Percentiles rank a stretch among this genome's conserved stretches.
Conservation (phyloP, 441 rosid species). For the Bocquillonia castaneifolia region DNA sequence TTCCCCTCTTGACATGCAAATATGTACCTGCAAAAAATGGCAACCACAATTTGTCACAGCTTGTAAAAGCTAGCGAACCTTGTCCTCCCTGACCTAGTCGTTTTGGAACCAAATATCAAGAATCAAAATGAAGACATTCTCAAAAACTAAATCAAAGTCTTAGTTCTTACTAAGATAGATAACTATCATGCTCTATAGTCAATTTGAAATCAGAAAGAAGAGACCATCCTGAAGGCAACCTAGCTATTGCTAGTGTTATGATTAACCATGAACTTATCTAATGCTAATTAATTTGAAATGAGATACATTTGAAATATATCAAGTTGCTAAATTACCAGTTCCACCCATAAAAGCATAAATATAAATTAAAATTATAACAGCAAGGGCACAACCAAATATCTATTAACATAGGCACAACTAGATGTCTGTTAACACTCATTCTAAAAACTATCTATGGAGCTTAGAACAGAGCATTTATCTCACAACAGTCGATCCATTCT, state of each 20-base stretch:
- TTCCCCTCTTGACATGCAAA: conserved; percentile 97
- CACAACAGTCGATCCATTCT: background rate
- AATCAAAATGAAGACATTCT: background rate
- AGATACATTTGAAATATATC: background rate
- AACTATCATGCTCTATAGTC: conserved; percentile 10
- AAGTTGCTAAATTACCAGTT: background rate
- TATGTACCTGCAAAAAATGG: conserved; percentile 62
- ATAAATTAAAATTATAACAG: background rate
- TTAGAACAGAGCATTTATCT: background rate
- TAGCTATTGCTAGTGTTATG: background rate
- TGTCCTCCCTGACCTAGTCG: background rate
- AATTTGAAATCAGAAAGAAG: background rate
- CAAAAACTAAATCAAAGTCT: background rate
- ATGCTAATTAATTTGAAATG: background rate
- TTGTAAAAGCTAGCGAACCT: background rate
- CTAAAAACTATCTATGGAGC: background rate
- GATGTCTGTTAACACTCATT: too few species aligned
- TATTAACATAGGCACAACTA: too few species aligned
- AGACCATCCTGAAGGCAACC: background rate
- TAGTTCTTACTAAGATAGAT: conserved; percentile 7
- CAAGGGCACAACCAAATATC: too few species aligned
- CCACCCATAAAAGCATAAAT: background rate
- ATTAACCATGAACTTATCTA: background rate
- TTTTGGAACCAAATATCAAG: background rate
- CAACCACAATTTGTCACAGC: background rate